Evolutionary conservation across 495 filamentous ascomycete species (phyloP).

Genomic region (Letharia columbiana): DNA sequence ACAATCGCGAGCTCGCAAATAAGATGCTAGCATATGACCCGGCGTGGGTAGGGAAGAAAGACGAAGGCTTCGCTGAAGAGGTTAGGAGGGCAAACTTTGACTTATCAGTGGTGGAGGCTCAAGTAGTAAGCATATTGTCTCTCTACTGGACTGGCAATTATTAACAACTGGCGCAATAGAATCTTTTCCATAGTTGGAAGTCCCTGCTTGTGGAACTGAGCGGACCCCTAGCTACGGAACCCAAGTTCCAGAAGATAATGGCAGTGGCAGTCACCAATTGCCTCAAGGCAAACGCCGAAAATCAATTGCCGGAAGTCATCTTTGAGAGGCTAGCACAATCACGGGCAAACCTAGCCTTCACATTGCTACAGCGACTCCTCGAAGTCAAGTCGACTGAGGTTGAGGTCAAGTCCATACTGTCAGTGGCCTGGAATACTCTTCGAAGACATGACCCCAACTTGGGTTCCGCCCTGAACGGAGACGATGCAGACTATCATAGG

Average conservation of each 20-base stretch:
- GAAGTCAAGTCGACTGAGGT: conserved; percentile 49
- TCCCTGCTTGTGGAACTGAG: conserved; percentile 78
- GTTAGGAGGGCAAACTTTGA: conserved; percentile 82
- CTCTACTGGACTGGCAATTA: conserved; percentile 21
- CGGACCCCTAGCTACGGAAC: conserved; percentile 52
- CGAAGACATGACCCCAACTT: conserved; percentile 55
- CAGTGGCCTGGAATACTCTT: conserved; percentile 58
- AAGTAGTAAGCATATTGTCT: conserved; percentile 56
- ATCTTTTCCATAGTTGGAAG: conserved; percentile 82
- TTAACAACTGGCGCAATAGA: conserved; percentile 35
- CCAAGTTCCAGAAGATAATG: conserved; percentile 57
- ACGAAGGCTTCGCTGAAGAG: conserved; percentile 66
- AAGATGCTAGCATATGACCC: conserved; percentile 66
- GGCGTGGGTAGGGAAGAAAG: conserved; percentile 60
- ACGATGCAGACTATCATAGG: conserved; percentile 67
- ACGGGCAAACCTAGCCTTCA: conserved; percentile 66
- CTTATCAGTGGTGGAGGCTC: conserved; percentile 80
- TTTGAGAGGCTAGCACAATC: conserved; percentile 63
- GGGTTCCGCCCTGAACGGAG: conserved; percentile 47
- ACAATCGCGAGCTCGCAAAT: conserved; percentile 63
- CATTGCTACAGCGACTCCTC: conserved; percentile 66
- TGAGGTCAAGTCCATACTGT: conserved; percentile 55
- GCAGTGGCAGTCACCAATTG: conserved; percentile 62
- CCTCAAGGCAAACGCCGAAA: conserved; percentile 57
- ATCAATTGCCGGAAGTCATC: conserved; percentile 58